These are phyloP conservation scores for Lactifluus echinatus DNA, from an alignment of 768 basidiomycete genomes.

Conservation along the genomic window DNA sequence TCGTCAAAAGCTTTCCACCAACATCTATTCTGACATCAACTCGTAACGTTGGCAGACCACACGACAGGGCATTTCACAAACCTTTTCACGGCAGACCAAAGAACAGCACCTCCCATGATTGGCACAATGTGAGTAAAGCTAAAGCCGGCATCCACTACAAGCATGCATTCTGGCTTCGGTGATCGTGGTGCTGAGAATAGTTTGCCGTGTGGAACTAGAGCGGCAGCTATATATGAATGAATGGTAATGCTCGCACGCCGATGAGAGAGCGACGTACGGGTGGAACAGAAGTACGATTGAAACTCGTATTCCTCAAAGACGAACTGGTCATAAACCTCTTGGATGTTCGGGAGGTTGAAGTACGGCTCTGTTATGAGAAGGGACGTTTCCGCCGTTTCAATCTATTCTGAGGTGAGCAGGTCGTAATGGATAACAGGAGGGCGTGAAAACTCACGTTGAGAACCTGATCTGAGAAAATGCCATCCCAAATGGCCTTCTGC, in stretches of 20 bases:
- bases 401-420: slow-evolving; percentile 32
- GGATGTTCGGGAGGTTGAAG: slow-evolving; percentile 87
- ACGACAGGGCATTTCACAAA: neutral
- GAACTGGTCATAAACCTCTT: slow-evolving; percentile 91
- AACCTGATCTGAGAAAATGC: slow-evolving; percentile 66
- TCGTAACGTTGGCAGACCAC: neutral
- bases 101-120: slow-evolving; percentile 59
- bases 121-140: slow-evolving; percentile 92
- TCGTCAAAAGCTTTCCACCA: slow-evolving; percentile 91
- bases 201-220: slow-evolving; percentile 63
- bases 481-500: slow-evolving; percentile 91
- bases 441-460: slow-evolving; percentile 43
- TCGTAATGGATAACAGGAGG: slow-evolving; percentile 15
- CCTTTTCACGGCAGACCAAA: slow-evolving; percentile 71
- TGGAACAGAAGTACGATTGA: slow-evolving; percentile 66
- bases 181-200: slow-evolving; percentile 48
- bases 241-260: slow-evolving; percentile 19
- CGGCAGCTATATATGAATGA: slow-evolving; percentile 49
- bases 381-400: slow-evolving; percentile 63
- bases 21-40: slow-evolving; percentile 66
- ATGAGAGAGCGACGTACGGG: slow-evolving; percentile 48
- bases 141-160: slow-evolving; percentile 87
- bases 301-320: slow-evolving; percentile 97
- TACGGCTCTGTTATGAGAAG: slow-evolving; percentile 90
- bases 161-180: slow-evolving; percentile 63